Evolutionary conservation across 176 grass and related monocot genomes (phyloP).

Genomic region (Oryza glumipatula): DNA sequence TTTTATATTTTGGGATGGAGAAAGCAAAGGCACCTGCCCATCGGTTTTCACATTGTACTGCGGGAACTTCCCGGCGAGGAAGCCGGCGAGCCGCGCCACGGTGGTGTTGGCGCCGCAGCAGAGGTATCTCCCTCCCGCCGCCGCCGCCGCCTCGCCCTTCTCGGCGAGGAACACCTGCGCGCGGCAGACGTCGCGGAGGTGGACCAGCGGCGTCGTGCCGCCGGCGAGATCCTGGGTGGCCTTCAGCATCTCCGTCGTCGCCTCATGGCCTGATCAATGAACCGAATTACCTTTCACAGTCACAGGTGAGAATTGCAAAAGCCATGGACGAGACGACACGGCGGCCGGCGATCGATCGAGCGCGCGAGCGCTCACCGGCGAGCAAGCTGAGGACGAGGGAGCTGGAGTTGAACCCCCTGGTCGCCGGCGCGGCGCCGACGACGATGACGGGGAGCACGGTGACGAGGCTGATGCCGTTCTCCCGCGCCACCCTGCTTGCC

Average conservation of each 20-base stretch:
- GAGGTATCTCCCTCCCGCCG: conserved; percentile 48
- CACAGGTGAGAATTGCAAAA: background rate
- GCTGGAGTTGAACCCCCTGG: background rate
- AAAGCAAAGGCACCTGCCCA: background rate
- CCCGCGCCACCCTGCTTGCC: conserved; percentile 46
- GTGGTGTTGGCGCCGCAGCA: conserved; percentile 55
- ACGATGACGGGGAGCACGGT: conserved; percentile 41
- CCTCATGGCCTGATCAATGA: conserved; percentile 36
- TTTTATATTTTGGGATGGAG: no score
- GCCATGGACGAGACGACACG: background rate
- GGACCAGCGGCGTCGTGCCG: background rate
- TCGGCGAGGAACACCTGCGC: conserved; percentile 26
- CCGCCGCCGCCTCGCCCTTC: conserved; percentile 36
- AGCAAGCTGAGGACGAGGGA: conserved; percentile 42
- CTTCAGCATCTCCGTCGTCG: conserved; percentile 23
- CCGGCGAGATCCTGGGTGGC: background rate
- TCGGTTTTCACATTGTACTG: conserved; percentile 44
- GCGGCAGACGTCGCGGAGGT: conserved; percentile 54
- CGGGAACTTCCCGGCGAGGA: conserved; percentile 57
- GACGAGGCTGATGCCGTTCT: conserved; percentile 60
- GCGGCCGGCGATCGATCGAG: background rate
- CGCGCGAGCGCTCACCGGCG: conserved; percentile 31
- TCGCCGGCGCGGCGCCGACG: conserved; percentile 36
- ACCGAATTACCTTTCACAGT: background rate
- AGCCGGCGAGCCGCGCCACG: conserved; percentile 38